Evolutionary conservation across 306 rosid genomes (phyloP).

Genomic region (Vigna unguiculata): DNA sequence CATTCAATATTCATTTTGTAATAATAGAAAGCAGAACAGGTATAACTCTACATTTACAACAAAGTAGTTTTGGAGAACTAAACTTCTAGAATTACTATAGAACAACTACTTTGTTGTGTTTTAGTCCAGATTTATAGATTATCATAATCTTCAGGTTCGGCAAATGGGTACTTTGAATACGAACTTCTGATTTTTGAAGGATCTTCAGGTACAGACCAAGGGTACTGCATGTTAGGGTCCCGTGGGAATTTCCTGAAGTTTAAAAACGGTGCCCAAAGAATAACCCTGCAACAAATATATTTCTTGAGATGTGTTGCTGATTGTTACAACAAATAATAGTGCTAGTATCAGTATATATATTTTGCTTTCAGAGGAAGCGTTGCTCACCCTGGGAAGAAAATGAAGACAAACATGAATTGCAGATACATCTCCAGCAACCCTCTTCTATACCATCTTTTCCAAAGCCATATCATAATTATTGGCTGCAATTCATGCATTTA

Average conservation of each 20-base stretch:
- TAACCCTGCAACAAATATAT: slow-evolving; percentile 55
- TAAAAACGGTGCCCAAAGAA: slow-evolving; percentile 96
- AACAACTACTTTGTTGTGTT: slow-evolving; percentile 16
- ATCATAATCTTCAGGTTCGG: slow-evolving; percentile 82
- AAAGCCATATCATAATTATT: slow-evolving; percentile 82
- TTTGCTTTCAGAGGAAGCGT: slow-evolving; percentile 21
- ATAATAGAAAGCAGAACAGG: slow-evolving; percentile 18
- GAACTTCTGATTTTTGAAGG: slow-evolving; percentile 63
- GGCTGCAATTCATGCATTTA: slow-evolving; percentile 64
- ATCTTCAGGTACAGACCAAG: slow-evolving; percentile 84
- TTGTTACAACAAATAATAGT: not conserved
- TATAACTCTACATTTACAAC: slow-evolving; percentile 8
- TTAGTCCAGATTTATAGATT: slow-evolving; percentile 48
- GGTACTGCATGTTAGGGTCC: slow-evolving; percentile 82
- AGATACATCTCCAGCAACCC: slow-evolving; percentile 76
- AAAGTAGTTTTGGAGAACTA: slow-evolving; percentile 5
- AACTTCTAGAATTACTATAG: not conserved
- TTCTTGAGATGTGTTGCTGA: not conserved
- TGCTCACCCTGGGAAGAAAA: slow-evolving; percentile 85
- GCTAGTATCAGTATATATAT: not conserved
- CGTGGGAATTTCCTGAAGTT: slow-evolving; percentile 94
- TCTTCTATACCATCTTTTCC: slow-evolving; percentile 90
- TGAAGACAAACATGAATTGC: slow-evolving; percentile 94
- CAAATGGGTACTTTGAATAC: slow-evolving; percentile 73
- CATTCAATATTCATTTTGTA: slow-evolving; percentile 30